Conservation (phyloP, 805 yeast species). For the Cyberlindnera suaveolens region DNA sequence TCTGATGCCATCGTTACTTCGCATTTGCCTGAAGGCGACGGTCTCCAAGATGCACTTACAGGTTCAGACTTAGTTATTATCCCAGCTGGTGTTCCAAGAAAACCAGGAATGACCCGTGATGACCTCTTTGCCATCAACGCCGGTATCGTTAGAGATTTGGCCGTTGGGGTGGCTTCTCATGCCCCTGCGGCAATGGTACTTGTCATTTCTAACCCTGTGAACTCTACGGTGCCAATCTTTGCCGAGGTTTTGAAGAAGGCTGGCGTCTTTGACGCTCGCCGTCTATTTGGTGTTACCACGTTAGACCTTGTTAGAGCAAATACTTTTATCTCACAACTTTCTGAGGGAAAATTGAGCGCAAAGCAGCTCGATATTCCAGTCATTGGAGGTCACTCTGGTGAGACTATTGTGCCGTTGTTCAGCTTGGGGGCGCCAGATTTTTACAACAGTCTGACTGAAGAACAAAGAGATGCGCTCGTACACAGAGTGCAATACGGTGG, state of each 20-base stretch:
- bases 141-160: conserved; percentile 71
- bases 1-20: conserved; percentile 63
- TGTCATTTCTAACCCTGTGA: conserved; percentile 77
- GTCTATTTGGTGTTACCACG: conserved; percentile 79
- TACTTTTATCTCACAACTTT: conserved; percentile 34
- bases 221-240: conserved; percentile 79
- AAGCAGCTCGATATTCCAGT: conserved; percentile 47
- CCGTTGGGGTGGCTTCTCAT: conserved; percentile 58
- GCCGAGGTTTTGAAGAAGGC: conserved; percentile 69
- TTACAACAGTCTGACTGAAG: conserved; percentile 38
- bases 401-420: conserved; percentile 72
- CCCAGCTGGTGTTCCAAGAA: conserved; percentile 88
- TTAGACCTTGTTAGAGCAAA: conserved; percentile 74
- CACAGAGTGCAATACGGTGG: conserved; percentile 84
- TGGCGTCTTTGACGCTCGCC: conserved; percentile 71
- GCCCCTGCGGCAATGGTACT: conserved; percentile 63
- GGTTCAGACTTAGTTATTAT: conserved; percentile 84
- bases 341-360: conserved; percentile 10
- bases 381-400: conserved; percentile 85
- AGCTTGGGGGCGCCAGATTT: conserved; percentile 42
- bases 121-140: conserved; percentile 82
- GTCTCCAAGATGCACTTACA: conserved; percentile 60
- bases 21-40: conserved; percentile 60
- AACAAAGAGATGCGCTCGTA: conserved; percentile 52
- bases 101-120: conserved; percentile 87